Evolutionary conservation across 192 early-diverging fungal genomes (phyloP).

Genomic region (Podila horticola): DNA sequence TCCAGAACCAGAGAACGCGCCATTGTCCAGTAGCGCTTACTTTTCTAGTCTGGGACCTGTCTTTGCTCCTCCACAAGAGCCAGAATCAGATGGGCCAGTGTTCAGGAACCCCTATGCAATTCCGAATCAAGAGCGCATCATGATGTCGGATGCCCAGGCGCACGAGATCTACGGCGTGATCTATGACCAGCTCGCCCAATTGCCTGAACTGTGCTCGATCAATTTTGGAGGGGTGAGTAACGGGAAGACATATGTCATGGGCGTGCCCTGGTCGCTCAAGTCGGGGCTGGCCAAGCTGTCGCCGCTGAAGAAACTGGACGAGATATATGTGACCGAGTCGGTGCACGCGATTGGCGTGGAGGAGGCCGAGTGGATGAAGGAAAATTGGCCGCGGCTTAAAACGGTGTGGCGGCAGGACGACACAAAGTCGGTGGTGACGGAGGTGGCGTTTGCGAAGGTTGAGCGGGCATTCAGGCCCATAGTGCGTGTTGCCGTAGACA

Average conservation of each 20-base stretch:
- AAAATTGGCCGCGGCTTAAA: neutral
- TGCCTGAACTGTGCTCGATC: neutral
- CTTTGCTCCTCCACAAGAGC: no score
- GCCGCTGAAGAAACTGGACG: neutral
- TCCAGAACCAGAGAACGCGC: no score
- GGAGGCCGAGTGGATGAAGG: neutral
- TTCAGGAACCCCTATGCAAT: neutral
- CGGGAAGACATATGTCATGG: neutral
- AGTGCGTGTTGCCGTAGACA: neutral
- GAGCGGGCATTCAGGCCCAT: neutral
- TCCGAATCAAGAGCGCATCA: neutral
- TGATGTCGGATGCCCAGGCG: neutral
- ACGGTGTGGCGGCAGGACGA: neutral
- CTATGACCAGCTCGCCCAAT: constrained; percentile 1
- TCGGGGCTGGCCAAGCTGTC: neutral
- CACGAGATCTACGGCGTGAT: constrained; percentile 2
- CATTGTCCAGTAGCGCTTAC: no score
- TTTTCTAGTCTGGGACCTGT: neutral
- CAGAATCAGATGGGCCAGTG: no score
- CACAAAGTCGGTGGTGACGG: neutral
- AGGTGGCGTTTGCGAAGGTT: neutral
- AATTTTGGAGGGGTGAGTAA: neutral
- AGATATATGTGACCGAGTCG: constrained; percentile 4
- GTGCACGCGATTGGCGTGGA: neutral
- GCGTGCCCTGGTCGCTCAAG: constrained; percentile 2